Evolutionary conservation across 805 yeast genomes (phyloP).

Genomic region (Komagataella pseudopastoris): DNA sequence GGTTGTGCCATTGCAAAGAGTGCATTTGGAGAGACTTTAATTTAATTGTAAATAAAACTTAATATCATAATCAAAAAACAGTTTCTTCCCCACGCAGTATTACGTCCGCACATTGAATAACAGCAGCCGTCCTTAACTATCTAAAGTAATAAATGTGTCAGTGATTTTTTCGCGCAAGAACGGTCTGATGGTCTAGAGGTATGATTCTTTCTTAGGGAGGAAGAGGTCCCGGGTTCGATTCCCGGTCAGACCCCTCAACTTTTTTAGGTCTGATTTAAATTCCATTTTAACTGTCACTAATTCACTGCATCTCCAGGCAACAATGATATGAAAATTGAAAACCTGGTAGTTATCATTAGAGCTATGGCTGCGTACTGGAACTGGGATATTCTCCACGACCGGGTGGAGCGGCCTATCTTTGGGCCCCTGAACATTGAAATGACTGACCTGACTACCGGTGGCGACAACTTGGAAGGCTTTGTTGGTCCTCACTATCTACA

Average conservation of each 20-base stretch:
- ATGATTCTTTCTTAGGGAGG: constrained; percentile 8
- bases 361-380: neutral
- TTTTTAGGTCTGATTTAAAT: neutral
- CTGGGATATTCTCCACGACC: neutral
- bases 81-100: too few species aligned
- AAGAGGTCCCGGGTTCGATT: constrained; percentile 8
- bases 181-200: constrained; percentile 7
- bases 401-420: neutral
- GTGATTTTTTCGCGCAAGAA: neutral
- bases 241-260: constrained; percentile 5
- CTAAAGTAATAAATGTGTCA: neutral
- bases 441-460: neutral
- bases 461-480: neutral
- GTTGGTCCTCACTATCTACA: neutral
- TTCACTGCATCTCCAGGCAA: neutral
- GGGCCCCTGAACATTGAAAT: neutral
- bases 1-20: constrained; percentile 89
- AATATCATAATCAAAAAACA: too few species aligned
- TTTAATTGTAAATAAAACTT: constrained; percentile 18
- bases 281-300: too few species aligned
- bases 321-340: neutral
- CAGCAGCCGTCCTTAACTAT: neutral
- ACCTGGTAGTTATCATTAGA: neutral
- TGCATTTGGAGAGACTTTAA: constrained; percentile 84
- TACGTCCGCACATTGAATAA: too few species aligned